Conservation (phyloP, 176 grass and related monocot species). For the Oryza brachyantha region DNA sequence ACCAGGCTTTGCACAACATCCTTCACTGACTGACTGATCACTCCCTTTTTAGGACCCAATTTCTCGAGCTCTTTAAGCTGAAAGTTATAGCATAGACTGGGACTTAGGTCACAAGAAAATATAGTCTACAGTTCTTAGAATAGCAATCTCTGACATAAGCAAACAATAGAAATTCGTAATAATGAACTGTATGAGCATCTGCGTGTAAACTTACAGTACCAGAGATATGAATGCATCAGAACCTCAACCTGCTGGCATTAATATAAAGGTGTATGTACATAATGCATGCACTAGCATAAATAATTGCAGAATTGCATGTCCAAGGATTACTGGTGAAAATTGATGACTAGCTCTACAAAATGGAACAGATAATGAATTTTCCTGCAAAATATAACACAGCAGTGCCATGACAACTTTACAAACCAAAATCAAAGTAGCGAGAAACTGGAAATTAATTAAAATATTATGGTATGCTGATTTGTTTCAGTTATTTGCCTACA, state of each 20-base stretch:
- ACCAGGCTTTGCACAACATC: constrained; percentile 94
- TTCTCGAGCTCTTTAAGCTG: constrained; percentile 99
- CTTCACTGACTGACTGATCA: constrained; percentile 96
- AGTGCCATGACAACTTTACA: neutral
- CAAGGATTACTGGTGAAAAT: neutral
- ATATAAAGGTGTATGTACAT: neutral
- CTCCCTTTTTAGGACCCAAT: constrained; percentile 89
- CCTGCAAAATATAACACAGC: neutral
- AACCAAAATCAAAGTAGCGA: neutral
- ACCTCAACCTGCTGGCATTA: neutral
- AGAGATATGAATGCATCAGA: constrained; percentile 1
- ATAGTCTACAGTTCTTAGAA: constrained; percentile 2
- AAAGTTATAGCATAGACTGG: neutral
- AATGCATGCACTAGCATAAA: neutral
- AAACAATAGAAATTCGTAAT: neutral
- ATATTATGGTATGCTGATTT: neutral
- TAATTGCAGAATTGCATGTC: neutral
- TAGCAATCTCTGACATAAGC: neutral
- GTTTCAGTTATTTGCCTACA: neutral
- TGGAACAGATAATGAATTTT: neutral
- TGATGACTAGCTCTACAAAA: neutral
- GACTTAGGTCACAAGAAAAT: neutral
- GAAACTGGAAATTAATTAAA: neutral
- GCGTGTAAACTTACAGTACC: neutral
- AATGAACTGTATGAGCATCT: neutral